Percentiles rank a stretch among this genome's conserved stretches.
Conservation (phyloP, 2,329 filamentous ascomycete genomes). For the Dactylellina drechsleri region DNA sequence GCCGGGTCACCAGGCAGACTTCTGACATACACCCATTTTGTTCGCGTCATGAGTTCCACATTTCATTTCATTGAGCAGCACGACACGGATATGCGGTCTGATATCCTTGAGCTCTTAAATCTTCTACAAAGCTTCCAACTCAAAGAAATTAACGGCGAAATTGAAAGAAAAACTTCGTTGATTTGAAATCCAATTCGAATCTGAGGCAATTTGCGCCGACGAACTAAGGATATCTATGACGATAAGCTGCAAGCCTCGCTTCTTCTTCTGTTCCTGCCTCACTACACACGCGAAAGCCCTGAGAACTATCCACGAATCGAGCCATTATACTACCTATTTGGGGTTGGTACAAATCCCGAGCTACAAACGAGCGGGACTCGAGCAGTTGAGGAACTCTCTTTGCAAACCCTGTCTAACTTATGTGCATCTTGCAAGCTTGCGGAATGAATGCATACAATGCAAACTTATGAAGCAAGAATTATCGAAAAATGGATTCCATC, state of each 20-base stretch:
- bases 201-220: constrained; percentile 27
- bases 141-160: neutral
- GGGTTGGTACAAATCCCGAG: neutral
- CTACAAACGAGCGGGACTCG: neutral
- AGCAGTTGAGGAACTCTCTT: neutral
- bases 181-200: neutral
- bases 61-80: too few species aligned
- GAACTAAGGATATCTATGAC: constrained; percentile 13
- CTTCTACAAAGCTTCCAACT: neutral
- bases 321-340: constrained; percentile 2
- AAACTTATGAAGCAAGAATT: too few species aligned
- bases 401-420: too few species aligned
- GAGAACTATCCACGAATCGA: neutral
- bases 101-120: too few species aligned
- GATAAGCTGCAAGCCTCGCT: constrained; percentile 10
- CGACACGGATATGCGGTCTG: too few species aligned
- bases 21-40: too few species aligned
- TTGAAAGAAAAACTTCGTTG: neutral
- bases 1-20: too few species aligned
- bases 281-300: neutral
- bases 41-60: too few species aligned
- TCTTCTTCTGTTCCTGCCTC: constrained; percentile 26
- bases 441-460: too few species aligned
- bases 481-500: too few species aligned
- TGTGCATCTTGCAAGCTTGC: too few species aligned